Conservation (phyloP, 176 grass and related monocot genomes). For the Hyparrhenia diplandra region DNA sequence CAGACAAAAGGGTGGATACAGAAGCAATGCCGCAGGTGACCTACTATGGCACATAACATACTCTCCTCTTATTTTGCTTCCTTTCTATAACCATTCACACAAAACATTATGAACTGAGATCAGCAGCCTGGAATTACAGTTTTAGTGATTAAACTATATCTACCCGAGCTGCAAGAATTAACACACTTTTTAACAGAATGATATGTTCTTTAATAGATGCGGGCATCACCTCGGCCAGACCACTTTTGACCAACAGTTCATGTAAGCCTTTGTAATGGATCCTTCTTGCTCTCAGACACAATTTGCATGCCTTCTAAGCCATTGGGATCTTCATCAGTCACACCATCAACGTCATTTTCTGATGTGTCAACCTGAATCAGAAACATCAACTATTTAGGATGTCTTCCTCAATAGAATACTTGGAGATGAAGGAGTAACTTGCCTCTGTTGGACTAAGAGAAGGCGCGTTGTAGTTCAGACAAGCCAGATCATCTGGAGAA, state of each 20-base stretch:
- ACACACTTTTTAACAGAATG: background rate
- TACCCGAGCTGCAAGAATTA: background rate
- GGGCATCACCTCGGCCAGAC: slow-evolving; percentile 68
- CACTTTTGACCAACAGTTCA: slow-evolving; percentile 79
- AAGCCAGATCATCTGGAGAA: too few species aligned
- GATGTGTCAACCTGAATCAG: too few species aligned
- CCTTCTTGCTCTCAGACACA: slow-evolving; percentile 67
- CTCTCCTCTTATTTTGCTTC: background rate
- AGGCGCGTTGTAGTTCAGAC: too few species aligned
- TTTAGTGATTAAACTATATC: slow-evolving; percentile 3
- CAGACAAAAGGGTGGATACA: background rate
- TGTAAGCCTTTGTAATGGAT: slow-evolving; percentile 62
- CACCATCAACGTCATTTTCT: too few species aligned
- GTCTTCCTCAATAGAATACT: too few species aligned
- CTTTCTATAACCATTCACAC: background rate
- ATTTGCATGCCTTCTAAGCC: slow-evolving; percentile 14
- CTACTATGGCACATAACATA: background rate
- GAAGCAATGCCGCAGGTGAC: background rate
- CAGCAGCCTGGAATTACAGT: background rate
- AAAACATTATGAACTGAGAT: background rate
- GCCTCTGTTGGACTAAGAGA: too few species aligned
- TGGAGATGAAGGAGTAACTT: too few species aligned
- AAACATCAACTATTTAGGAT: too few species aligned
- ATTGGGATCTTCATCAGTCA: slow-evolving; percentile 25
- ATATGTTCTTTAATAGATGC: background rate